Conservation (phyloP, 2,329 filamentous ascomycete species). For the Aspergillus terreus region DNA sequence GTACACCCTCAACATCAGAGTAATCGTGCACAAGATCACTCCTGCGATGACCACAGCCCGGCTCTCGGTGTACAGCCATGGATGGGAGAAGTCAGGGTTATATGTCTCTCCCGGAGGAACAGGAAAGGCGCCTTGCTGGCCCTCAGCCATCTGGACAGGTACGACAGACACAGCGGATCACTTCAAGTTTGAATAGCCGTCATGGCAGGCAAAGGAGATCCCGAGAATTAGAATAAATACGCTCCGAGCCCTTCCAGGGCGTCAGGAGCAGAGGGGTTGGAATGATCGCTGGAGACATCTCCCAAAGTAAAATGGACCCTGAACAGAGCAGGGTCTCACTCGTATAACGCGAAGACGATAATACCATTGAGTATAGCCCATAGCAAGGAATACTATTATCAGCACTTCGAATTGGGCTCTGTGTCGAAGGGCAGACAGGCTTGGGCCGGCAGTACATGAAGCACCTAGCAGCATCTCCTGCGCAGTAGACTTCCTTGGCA, state of each 20-base stretch:
- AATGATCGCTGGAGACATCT: neutral
- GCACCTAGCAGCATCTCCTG: no score
- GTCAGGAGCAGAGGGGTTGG: neutral
- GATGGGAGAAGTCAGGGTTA: slow-evolving; percentile 12
- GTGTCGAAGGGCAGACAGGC: no score
- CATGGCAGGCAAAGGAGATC: neutral
- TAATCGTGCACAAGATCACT: slow-evolving; percentile 5
- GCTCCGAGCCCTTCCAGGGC: no score
- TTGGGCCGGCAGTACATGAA: no score
- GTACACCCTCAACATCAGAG: slow-evolving; percentile 14
- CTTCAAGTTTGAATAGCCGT: neutral
- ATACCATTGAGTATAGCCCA: no score
- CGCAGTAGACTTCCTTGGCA: no score
- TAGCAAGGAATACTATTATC: no score
- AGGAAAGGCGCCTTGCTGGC: neutral
- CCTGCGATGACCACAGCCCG: slow-evolving; percentile 8
- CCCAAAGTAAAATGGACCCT: neutral
- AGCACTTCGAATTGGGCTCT: no score
- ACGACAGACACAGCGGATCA: neutral
- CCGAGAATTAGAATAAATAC: neutral
- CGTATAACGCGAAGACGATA: no score
- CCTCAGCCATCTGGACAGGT: neutral
- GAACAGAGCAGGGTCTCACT: neutral
- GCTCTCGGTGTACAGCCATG: slow-evolving; percentile 10
- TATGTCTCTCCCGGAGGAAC: slow-evolving; percentile 11